Evolutionary conservation across 192 early-diverging fungal genomes (phyloP).

Genomic region (Phycomyces blakesleeanus): DNA sequence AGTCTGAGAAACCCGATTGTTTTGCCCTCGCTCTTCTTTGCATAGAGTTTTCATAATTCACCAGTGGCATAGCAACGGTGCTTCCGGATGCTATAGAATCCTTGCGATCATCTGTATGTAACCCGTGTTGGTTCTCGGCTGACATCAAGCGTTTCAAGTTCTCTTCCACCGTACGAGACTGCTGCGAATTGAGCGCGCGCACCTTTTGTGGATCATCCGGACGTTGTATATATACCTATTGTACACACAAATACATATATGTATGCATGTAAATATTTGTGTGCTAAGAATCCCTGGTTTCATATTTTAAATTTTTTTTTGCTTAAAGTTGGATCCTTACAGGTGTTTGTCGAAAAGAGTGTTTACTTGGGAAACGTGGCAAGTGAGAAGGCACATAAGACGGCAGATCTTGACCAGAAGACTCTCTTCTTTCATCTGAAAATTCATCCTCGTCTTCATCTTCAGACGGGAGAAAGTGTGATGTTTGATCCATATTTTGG

Average conservation of each 20-base stretch:
- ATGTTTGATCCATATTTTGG: conserved; percentile 19
- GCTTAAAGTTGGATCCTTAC: conserved; percentile 33
- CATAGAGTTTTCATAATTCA: conserved; percentile 16
- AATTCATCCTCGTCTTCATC: conserved; percentile 32
- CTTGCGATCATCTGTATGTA: background rate
- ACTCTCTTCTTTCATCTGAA: conserved; percentile 15
- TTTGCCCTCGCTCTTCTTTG: conserved; percentile 19
- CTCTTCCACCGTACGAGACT: conserved; percentile 53
- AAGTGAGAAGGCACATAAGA: conserved; percentile 48
- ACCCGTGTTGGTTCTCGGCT: conserved; percentile 15
- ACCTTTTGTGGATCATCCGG: conserved; percentile 50
- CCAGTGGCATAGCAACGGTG: conserved; percentile 11
- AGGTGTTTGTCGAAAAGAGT: conserved; percentile 55
- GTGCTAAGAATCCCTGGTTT: background rate
- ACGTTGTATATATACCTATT: conserved; percentile 49
- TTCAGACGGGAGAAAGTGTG: conserved; percentile 37
- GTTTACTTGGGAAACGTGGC: conserved; percentile 50
- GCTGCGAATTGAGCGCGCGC: conserved; percentile 47
- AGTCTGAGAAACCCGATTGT: conserved; percentile 5
- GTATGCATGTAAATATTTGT: background rate
- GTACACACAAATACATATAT: conserved; percentile 1
- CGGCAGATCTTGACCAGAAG: conserved; percentile 22
- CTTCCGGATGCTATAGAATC: background rate
- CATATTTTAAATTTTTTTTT: background rate
- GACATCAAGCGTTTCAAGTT: conserved; percentile 45